Base-by-base conservation (phyloP, 2,329 filamentous ascomycete genomes). In the Epichloe coenophiala region DNA sequence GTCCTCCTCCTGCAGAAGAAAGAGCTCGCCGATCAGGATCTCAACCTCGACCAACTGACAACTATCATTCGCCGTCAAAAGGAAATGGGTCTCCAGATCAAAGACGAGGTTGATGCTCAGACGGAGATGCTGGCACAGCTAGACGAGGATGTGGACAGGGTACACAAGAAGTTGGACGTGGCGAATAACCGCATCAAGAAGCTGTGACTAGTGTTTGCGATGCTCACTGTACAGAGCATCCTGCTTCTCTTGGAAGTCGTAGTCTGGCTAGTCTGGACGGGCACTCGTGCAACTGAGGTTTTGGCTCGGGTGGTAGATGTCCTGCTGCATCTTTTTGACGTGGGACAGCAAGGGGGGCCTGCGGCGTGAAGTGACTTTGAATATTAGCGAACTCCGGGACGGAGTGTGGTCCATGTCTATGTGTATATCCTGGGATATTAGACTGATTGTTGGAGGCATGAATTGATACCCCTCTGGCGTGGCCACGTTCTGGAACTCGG, bases 81-180 rank as follows among this genome's bases (percentile, higher is more conserved):
- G 61, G 83, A 89, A 66, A 86, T 91, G 77, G 86, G 86, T 0
- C 70, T 87, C 45, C 76, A 81, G 51, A 90, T 93, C 60, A 77
- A 86, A 55, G 77, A 82, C 47, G 87, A 91, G 69, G 74, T 90
- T 51, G 76, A 81, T 49, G 67, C 78, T 56, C 86, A 91, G 69
- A 84, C 80, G 50, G 75, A 80, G 63, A 78, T 88, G 77, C 70
- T 93, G 33, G 76, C 79, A 12, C 65, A 79, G 56, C 62, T 89
- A 54, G 81, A 84, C 55, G 71, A 80, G 50, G 84, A 89, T 65
- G 75, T 76, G 3, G 79, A 83, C 54, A 71, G 83, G 5, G 71
- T 88, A 15, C 73, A 76, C 42, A 75, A 75, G 54, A 91, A 91
- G 74, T 67, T 90, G 51, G 73, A 76, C 54, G 78, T 90, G 53